Evolutionary conservation across 169 alveolate species (phyloP).

Genomic region (Plasmodium berghei): DNA sequence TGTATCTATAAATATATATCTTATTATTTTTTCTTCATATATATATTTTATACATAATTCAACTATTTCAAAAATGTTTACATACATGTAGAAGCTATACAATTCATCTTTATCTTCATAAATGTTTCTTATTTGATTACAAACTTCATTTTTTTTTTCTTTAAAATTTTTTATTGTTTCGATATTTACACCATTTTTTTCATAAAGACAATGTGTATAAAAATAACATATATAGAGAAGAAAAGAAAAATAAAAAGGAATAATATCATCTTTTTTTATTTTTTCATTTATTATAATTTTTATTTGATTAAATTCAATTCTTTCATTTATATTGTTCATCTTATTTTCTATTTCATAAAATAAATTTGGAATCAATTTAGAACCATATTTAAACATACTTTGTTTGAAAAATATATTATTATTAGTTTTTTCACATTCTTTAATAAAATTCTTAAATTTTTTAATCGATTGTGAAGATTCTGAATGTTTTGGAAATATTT

Average conservation of each 20-base stretch:
- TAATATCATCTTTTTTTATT: not conserved
- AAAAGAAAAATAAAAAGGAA: constrained; percentile 6
- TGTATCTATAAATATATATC: not conserved
- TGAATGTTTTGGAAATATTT: not conserved
- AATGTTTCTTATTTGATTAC: not conserved
- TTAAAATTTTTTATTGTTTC: not conserved
- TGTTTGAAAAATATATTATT: not conserved
- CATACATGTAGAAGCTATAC: constrained; percentile 6
- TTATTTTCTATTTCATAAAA: not conserved
- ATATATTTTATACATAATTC: constrained; percentile 45
- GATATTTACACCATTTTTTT: not conserved
- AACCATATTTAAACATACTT: not conserved
- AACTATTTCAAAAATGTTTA: constrained; percentile 50
- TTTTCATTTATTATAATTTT: not conserved
- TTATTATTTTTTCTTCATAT: constrained; percentile 31
- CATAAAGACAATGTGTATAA: not conserved
- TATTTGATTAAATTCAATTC: too few relatives aligned
- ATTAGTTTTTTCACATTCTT: not conserved
- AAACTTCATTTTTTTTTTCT: not conserved
- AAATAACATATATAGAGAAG: not conserved
- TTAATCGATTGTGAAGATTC: too few relatives aligned
- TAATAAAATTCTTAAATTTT: not conserved
- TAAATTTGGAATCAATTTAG: not conserved
- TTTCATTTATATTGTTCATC: not conserved
- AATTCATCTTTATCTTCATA: not conserved